Evolutionary conservation across 441 rosid genomes (phyloP), one percentile per base, ranked within the genome.

Genomic region (Populus hybrid): DNA sequence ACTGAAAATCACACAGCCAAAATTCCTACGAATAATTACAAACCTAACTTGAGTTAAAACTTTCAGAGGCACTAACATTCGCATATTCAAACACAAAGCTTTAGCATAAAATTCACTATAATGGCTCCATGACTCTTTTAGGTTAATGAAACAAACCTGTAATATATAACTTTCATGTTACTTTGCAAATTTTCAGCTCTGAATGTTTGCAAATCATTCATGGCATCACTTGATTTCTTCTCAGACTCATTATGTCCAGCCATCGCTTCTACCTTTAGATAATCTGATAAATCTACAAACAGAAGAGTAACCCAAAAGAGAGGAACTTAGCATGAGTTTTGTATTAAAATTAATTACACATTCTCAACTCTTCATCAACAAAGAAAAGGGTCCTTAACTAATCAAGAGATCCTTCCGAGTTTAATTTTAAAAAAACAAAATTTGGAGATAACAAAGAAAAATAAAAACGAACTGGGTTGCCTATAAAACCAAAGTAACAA

Each of bases 161-260:
- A 94, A 76, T 92, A 93, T 66, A 93, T 87, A 31, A 93, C 85
- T 91, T 93, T 96, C 92, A 91, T 86, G 88, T 96, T 96, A 79
- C 87, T 94, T 79, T 92, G 99, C 81, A 94, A 69, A 87, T 93
- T 91, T 88, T 94, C 98, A 6, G 85, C 89, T 68, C 82, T 92
- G 75, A 89, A 90, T 72, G 84, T 92, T 33, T 89, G 94, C 68
- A 94, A 80, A 77, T 93, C 95, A 82, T 78, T 84, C 64, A 84
- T 68, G 42, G 78, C 81, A 16, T 91, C 96, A 69, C 86, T 88
- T 42, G 92, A 85, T 81, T 86, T 92, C 89, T 87, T 91, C 80
- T 88, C 91, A 3, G 92, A 88, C 77, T 85, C 91, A 71, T 56
- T 68, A 36, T 72, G 86, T 53, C 82, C 90, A 23, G 86, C 96